Percentiles rank a stretch among this genome's conserved stretches.
Conservation (phyloP, 2,329 filamentous ascomycete species). For the Davidsoniella eucalypti region DNA sequence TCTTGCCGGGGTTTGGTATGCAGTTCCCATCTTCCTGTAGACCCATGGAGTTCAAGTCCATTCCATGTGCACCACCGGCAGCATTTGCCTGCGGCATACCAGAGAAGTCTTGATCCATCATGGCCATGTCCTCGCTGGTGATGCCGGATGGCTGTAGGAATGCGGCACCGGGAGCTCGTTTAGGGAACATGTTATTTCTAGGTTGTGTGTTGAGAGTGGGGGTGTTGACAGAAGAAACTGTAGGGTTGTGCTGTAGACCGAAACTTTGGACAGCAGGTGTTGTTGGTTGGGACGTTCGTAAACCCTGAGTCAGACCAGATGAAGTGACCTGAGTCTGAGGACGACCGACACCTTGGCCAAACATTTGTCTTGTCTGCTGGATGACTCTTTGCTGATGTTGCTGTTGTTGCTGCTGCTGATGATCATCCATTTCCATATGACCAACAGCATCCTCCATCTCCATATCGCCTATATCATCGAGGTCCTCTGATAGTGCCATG, state of each 20-base stretch:
- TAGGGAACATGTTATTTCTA: slow-evolving; percentile 44
- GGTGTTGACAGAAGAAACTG: slow-evolving; percentile 92
- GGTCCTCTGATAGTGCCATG: slow-evolving; percentile 33
- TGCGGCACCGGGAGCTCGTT: slow-evolving; percentile 22
- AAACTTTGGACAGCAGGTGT: slow-evolving; percentile 67
- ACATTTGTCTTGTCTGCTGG: slow-evolving; percentile 53
- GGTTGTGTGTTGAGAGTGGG: slow-evolving; percentile 74
- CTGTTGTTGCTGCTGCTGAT: slow-evolving; percentile 24
- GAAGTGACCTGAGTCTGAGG: slow-evolving; percentile 71
- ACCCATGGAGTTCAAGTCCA: slow-evolving; percentile 10
- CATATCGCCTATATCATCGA: slow-evolving; percentile 86
- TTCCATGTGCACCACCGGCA: slow-evolving; percentile 30
- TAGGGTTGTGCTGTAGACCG: slow-evolving; percentile 79
- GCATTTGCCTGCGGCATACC: slow-evolving; percentile 29
- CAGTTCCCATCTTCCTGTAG: slow-evolving; percentile 32
- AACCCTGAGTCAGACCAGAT: slow-evolving; percentile 56
- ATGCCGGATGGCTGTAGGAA: slow-evolving; percentile 12
- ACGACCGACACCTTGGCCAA: slow-evolving; percentile 42
- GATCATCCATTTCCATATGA: slow-evolving; percentile 46
- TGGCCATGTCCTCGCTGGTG: slow-evolving; percentile 33
- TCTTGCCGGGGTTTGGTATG: slow-evolving; percentile 91
- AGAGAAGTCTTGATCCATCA: slow-evolving; percentile 55
- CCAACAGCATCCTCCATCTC: slow-evolving; percentile 79
- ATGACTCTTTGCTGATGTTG: slow-evolving; percentile 25
- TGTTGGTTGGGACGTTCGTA: slow-evolving; percentile 71